phyloP scores from a whole-genome alignment of 257 asterid genomes.

The Solanum paucissectum region DNA sequence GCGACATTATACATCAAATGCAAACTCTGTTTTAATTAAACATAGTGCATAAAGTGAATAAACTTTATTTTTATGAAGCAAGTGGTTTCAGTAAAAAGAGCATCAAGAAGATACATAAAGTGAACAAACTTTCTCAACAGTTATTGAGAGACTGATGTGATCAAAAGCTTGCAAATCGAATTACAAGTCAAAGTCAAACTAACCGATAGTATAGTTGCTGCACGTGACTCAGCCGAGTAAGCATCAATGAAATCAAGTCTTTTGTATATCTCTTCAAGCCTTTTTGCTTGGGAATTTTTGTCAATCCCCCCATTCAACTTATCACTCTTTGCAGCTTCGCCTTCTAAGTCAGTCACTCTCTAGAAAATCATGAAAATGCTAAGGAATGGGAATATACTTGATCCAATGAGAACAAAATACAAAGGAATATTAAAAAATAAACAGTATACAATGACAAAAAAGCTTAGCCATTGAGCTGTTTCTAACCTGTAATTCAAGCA shows the following conservation, averaged over 20 bases:
- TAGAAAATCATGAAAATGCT: slow-evolving; percentile 13
- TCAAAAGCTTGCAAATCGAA: background rate
- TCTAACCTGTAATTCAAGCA: slow-evolving; percentile 72
- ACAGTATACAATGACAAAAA: background rate
- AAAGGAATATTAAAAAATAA: slow-evolving; percentile 6
- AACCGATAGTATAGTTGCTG: slow-evolving; percentile 96
- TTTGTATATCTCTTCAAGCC: slow-evolving; percentile 82
- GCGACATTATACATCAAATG: background rate
- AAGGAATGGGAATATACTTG: background rate
- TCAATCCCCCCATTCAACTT: slow-evolving; percentile 31
- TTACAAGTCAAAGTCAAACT: slow-evolving; percentile 16
- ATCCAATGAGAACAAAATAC: slow-evolving; percentile 2
- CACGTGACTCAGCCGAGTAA: slow-evolving; percentile 95
- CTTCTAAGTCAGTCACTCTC: slow-evolving; percentile 54
- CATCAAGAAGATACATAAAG: background rate
- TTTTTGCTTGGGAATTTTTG: slow-evolving; percentile 45
- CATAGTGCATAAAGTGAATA: background rate
- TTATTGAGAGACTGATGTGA: background rate
- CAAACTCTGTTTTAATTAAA: background rate
- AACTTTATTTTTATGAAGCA: background rate
- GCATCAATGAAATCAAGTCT: slow-evolving; percentile 95
- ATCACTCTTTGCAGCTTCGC: slow-evolving; percentile 39
- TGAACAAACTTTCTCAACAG: background rate
- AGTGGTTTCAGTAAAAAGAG: background rate
- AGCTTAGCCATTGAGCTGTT: slow-evolving; percentile 3